A percentile compares a stretch with the other conserved stretches of the same genome.
These are phyloP conservation scores for Populus simonii DNA, from an alignment of 345 rosid genomes.

Conservation along the genomic window DNA sequence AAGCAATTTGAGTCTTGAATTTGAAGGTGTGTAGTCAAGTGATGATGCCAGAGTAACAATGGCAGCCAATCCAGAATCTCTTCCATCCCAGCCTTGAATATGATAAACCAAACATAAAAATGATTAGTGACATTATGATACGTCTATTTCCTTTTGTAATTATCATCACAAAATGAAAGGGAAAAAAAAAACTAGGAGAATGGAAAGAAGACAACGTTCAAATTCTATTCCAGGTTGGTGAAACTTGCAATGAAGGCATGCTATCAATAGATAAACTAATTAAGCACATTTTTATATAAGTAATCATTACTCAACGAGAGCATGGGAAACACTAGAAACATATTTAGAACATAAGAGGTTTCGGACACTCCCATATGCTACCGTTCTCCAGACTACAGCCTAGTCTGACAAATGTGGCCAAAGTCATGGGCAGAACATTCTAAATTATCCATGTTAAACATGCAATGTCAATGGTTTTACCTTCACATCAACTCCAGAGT, in stretches of 20 bases:
- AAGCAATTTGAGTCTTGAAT: conserved; percentile 77
- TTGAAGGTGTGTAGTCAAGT: conserved; percentile 81
- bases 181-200: background rate
- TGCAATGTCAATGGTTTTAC: background rate
- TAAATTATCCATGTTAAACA: background rate
- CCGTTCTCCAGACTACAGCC: background rate
- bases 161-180: background rate
- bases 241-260: background rate
- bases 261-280: background rate
- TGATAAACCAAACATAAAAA: conserved; percentile 3
- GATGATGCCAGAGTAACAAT: conserved; percentile 86
- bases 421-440: background rate
- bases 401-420: background rate
- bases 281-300: background rate
- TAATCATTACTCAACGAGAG: background rate
- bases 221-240: background rate
- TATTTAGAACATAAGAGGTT: background rate
- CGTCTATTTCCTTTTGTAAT: background rate
- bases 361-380: background rate
- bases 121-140: background rate
- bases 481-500: background rate
- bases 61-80: conserved; percentile 64
- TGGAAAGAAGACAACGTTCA: background rate
- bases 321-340: background rate
- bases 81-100: conserved; percentile 67